Base-by-base conservation (phyloP, 257 asterid species). In the Leonotis leonurus region DNA sequence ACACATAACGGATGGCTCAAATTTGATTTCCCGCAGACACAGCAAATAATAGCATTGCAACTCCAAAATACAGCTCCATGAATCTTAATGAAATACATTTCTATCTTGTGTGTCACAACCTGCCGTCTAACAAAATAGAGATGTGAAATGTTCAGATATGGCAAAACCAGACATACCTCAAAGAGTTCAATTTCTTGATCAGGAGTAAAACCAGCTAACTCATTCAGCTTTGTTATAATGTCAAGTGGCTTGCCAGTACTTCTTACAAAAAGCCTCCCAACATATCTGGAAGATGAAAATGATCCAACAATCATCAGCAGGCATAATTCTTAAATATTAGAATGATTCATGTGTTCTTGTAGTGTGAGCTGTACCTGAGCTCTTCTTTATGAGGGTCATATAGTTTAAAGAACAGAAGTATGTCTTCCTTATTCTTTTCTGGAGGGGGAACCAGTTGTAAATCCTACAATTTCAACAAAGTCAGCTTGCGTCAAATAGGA, bases 1-100 rank as follows among this genome's bases (percentile, higher is more conserved):
- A 62, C 99, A 93, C 99, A 93, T 93, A 71, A 93, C 95, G 71
- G 80, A 55, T 27, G 99, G 96, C 81, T 89, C 99, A 72, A 82
- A 93, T 65, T 87, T 93, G 44, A 93, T 85, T 77, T 93, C 99
- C 97, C 89, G 78, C 29, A 62, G 10, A 62, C n/a, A n/a, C n/a
- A n/a, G 3, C 43, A 43, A 49, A n/a, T 62, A 70, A 40, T 6
- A 58, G 37, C 26, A 41, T 18, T 56, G 39, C 55, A 60, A 65
- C 48, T 33, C 37, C 3, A 45, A 3, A 20, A 46, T 30, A 71
- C 49, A 49, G 58, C 27, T 44, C 37, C 41, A 43, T 56, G 56
- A 52, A 62, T 39, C 52, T 45, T 30, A 64, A 45, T 4, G 8
- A 13, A 70, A 62, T 60, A 39, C 29, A 16, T 33, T 8, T n/a